Evolutionary conservation across 176 grass and related monocot species (phyloP).

Genomic region (Urochloa ruziziensis): DNA sequence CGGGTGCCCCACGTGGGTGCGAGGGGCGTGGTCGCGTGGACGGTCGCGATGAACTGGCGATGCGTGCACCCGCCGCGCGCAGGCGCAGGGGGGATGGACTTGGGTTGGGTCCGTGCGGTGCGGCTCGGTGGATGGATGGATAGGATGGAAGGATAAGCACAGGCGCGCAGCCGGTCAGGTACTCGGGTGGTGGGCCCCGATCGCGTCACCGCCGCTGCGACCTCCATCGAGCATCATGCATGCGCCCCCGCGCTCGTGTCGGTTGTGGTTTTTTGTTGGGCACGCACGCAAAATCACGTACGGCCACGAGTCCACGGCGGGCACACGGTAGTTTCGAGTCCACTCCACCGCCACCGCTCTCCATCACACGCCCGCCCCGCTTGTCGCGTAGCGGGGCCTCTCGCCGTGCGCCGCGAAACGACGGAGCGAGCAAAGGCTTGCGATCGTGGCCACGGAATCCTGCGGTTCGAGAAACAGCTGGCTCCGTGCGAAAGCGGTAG

Average conservation of each 20-base stretch:
- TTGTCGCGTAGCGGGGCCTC: not conserved
- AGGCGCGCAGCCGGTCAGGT: not conserved
- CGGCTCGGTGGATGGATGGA: no score
- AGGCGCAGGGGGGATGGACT: not conserved
- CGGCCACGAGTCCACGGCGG: no score
- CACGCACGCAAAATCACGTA: not conserved
- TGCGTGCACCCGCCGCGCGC: not conserved
- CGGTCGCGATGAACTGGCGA: conserved; percentile 4
- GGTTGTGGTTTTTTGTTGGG: not conserved
- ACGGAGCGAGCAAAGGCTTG: not conserved
- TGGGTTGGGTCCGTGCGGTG: not conserved
- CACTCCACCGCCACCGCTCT: not conserved
- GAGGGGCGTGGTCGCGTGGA: not conserved
- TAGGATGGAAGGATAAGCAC: conserved; percentile 18
- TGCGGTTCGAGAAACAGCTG: not conserved
- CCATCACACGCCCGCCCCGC: not conserved
- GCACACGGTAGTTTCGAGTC: conserved; percentile 7
- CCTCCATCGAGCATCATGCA: no score
- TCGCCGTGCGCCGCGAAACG: not conserved
- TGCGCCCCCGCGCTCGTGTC: not conserved
- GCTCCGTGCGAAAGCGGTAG: no score
- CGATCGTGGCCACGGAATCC: not conserved
- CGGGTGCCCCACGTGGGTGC: not conserved
- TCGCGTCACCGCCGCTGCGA: not conserved
- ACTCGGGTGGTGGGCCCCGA: not conserved